These are phyloP conservation scores for Graphiopsis chlorocephala DNA, from an alignment of 2,329 filamentous ascomycete species.

Conservation along the genomic window DNA sequence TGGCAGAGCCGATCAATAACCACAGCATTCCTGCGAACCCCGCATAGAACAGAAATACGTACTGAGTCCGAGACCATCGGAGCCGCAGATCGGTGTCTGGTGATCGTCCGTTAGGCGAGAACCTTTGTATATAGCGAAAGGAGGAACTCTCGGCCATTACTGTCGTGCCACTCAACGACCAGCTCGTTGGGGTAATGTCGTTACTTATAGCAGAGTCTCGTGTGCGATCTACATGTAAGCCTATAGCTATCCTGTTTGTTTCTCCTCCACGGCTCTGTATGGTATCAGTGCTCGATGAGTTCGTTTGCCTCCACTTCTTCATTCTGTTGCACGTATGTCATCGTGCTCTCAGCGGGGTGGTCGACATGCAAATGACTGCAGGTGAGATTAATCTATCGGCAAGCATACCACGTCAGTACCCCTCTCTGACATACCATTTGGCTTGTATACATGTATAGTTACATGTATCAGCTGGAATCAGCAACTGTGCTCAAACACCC, in stretches of 20 bases:
- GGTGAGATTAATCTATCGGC: no score
- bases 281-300: not conserved
- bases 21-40: slow-evolving; percentile 3
- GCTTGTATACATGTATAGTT: no score
- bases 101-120: not conserved
- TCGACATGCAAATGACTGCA: not conserved
- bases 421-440: not conserved
- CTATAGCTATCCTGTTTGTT: not conserved
- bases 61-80: not conserved
- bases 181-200: not conserved
- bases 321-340: not conserved
- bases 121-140: not conserved
- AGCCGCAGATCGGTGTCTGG: not conserved
- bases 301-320: not conserved
- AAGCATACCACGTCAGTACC: not conserved
- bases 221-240: not conserved
- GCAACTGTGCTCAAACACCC: no score
- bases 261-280: not conserved
- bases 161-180: not conserved
- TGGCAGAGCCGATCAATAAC: slow-evolving; percentile 1
- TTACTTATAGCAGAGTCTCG: not conserved
- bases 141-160: not conserved
- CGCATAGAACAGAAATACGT: not conserved
- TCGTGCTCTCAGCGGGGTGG: not conserved
- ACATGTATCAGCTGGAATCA: no score